Conservation (phyloP, 164 flowering plant species). For the Stephania yunnanensis region DNA sequence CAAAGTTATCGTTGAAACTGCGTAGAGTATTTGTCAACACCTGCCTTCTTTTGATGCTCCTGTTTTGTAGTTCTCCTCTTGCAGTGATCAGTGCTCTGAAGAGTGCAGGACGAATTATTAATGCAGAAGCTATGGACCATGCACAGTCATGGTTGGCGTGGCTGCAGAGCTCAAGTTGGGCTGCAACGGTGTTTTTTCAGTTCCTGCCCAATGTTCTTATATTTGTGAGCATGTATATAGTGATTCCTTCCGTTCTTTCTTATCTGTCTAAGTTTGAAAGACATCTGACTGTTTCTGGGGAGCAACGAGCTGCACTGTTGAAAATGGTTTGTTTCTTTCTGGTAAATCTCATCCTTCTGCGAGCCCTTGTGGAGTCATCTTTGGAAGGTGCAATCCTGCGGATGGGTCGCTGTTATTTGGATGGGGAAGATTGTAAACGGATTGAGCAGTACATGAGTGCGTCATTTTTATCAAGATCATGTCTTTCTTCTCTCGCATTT, state of each 20-base stretch:
- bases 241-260: slow-evolving; percentile 85
- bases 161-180: slow-evolving; percentile 92
- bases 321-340: slow-evolving; percentile 98
- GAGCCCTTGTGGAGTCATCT: slow-evolving; percentile 91
- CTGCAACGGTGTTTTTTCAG: slow-evolving; percentile 72
- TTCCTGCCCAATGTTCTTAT: slow-evolving; percentile 93
- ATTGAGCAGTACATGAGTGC: slow-evolving; percentile 93
- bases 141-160: slow-evolving; percentile 86
- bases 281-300: slow-evolving; percentile 90
- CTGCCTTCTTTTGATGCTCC: slow-evolving; percentile 66
- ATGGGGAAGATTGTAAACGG: slow-evolving; percentile 96
- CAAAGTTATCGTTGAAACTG: slow-evolving; percentile 60
- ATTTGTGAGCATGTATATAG: slow-evolving; percentile 93
- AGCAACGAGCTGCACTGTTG: slow-evolving; percentile 91
- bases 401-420: slow-evolving; percentile 97
- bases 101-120: slow-evolving; percentile 85
- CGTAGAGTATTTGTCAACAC: slow-evolving; percentile 87
- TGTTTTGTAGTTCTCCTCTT: slow-evolving; percentile 97
- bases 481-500: slow-evolving; percentile 93
- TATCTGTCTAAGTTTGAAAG: slow-evolving; percentile 86
- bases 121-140: slow-evolving; percentile 91
- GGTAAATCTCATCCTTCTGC: slow-evolving; percentile 83
- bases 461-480: slow-evolving; percentile 88
- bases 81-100: slow-evolving; percentile 74
- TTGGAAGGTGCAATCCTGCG: slow-evolving; percentile 63